These are phyloP conservation scores for Castanea mollissima DNA, from an alignment of 306 rosid genomes.

Conservation along the genomic window DNA sequence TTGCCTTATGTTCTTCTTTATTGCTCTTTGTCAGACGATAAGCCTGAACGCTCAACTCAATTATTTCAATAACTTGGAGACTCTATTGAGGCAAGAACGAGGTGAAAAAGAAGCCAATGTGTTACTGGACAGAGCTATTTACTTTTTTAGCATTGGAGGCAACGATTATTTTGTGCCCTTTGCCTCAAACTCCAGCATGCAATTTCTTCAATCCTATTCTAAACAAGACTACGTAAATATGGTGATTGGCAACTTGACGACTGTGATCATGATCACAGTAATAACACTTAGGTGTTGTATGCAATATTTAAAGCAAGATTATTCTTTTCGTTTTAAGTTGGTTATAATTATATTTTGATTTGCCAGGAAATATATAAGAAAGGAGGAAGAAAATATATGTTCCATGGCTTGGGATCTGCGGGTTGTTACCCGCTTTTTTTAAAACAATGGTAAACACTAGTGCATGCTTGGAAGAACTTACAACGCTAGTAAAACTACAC, in stretches of 20 bases:
- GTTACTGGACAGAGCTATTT: not conserved
- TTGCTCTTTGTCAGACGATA: not conserved
- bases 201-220: not conserved
- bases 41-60: too few species aligned
- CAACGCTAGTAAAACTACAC: constrained; percentile 24
- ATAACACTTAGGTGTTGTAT: not conserved
- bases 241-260: not conserved
- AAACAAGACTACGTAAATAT: not conserved
- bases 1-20: not conserved
- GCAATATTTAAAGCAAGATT: too few species aligned
- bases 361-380: not conserved
- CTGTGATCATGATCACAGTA: not conserved
- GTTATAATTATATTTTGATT: not conserved
- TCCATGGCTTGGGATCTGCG: constrained; percentile 16
- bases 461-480: constrained; percentile 18
- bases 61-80: too few species aligned
- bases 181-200: not conserved
- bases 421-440: constrained; percentile 16
- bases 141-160: not conserved
- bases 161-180: not conserved
- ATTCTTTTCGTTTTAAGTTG: not conserved
- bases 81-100: too few species aligned
- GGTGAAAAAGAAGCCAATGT: too few species aligned
- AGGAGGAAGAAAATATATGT: not conserved
- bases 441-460: constrained; percentile 7